Percentiles rank a stretch among this genome's conserved stretches.
These are phyloP conservation scores for Aspergillus bertholletiae DNA, from an alignment of 495 filamentous ascomycete genomes.

Conservation along the genomic window DNA sequence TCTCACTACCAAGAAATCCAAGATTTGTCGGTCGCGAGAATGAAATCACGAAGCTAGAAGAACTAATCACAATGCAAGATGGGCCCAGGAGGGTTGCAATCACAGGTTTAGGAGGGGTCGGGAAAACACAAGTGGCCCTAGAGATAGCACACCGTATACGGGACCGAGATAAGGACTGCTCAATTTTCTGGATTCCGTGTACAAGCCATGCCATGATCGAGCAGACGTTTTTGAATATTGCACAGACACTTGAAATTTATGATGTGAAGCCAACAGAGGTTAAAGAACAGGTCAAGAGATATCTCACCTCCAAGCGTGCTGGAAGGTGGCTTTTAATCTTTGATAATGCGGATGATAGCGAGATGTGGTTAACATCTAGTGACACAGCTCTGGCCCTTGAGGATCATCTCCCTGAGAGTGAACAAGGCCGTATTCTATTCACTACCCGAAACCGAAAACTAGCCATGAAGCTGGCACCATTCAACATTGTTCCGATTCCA, in stretches of 20 bases:
- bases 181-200: constrained; percentile 47
- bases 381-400: neutral
- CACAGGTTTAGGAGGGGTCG: constrained; percentile 42
- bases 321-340: constrained; percentile 35
- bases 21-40: constrained; percentile 6
- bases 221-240: constrained; percentile 40
- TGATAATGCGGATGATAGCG: too few relatives aligned
- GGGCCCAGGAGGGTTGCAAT: constrained; percentile 23
- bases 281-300: constrained; percentile 20
- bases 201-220: constrained; percentile 35
- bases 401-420: too few relatives aligned
- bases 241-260: constrained; percentile 17
- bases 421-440: too few relatives aligned
- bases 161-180: constrained; percentile 31
- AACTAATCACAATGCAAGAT: neutral
- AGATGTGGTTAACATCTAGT: constrained; percentile 12
- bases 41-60: constrained; percentile 1
- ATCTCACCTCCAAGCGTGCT: constrained; percentile 18
- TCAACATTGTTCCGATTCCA: too few relatives aligned
- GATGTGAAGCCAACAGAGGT: constrained; percentile 15
- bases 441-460: too few relatives aligned
- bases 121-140: constrained; percentile 51
- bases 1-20: constrained; percentile 5
- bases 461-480: too few relatives aligned
- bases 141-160: constrained; percentile 40